Percentiles rank a stretch among this genome's conserved stretches.
These are phyloP conservation scores for Pseudogymnoascus sp. DNA, from an alignment of 2,329 filamentous ascomycete genomes.

Conservation along the genomic window DNA sequence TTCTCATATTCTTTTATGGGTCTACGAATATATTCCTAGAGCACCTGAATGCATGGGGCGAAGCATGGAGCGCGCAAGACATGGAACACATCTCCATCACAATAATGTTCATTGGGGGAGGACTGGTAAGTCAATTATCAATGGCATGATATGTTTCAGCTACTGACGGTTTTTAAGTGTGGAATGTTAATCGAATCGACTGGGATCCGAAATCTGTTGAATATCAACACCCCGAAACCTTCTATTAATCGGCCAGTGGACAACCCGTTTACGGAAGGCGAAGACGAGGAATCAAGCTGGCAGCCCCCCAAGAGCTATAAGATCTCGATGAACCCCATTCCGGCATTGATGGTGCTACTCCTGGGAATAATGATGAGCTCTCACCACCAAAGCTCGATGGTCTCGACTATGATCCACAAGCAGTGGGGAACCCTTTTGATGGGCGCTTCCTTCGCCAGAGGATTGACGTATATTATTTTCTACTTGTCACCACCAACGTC, in stretches of 20 bases:
- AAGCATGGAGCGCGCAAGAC: conserved; percentile 67
- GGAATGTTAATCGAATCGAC: conserved; percentile 81
- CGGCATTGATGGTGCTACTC: conserved; percentile 75
- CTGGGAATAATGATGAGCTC: conserved; percentile 93
- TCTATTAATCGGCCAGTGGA: conserved; percentile 30
- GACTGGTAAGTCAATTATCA: conserved; percentile 53
- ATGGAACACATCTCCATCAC: conserved; percentile 91
- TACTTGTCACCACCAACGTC: conserved; percentile 77
- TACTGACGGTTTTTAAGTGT: conserved; percentile 39
- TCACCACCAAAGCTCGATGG: conserved; percentile 66
- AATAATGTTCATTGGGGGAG: conserved; percentile 87
- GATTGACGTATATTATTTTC: conserved; percentile 68
- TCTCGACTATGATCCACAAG: conserved; percentile 84
- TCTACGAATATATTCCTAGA: conserved; percentile 87
- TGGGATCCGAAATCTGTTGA: conserved; percentile 58
- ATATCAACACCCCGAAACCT: conserved; percentile 31
- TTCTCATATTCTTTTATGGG: conserved; percentile 85
- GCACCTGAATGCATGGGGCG: conserved; percentile 67
- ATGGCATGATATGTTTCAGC: not conserved
- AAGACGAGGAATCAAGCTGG: conserved; percentile 42
- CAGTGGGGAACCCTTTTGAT: conserved; percentile 87
- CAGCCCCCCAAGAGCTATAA: conserved; percentile 58
- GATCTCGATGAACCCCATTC: conserved; percentile 80
- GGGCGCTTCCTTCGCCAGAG: conserved; percentile 70
- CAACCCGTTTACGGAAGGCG: conserved; percentile 25